Percentiles rank a stretch among this genome's conserved stretches.
Conservation (phyloP, 176 grass and related monocot genomes). For the Panicum miliaceum region DNA sequence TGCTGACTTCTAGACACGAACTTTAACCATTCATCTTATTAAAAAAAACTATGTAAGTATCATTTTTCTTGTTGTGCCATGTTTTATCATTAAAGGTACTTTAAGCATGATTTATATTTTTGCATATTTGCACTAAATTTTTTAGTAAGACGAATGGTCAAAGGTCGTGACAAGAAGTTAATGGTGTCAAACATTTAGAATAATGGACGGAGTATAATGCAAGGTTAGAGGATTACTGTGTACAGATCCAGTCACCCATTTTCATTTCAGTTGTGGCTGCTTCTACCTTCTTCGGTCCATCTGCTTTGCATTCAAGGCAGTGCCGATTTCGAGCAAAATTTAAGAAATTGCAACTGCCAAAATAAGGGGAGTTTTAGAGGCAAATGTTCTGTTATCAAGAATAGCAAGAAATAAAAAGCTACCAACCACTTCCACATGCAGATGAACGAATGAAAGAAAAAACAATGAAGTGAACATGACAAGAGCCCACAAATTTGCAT, state of each 20-base stretch:
- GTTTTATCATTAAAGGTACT: too few relatives aligned
- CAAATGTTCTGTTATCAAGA: background rate
- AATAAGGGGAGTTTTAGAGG: slow-evolving; percentile 5
- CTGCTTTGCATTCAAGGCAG: slow-evolving; percentile 72
- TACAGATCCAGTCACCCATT: slow-evolving; percentile 89
- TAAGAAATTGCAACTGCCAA: slow-evolving; percentile 73
- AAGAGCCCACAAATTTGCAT: slow-evolving; percentile 25
- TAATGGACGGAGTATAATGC: background rate
- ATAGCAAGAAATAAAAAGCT: slow-evolving; percentile 2
- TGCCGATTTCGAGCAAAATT: slow-evolving; percentile 71
- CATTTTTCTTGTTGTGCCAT: too few relatives aligned
- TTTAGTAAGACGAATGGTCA: too few relatives aligned
- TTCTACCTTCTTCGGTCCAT: slow-evolving; percentile 61
- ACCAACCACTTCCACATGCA: background rate
- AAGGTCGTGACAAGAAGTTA: too few relatives aligned
- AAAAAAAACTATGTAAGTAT: too few relatives aligned
- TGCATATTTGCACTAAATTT: too few relatives aligned
- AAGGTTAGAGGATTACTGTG: slow-evolving; percentile 51
- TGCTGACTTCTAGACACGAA: too few relatives aligned
- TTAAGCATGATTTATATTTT: too few relatives aligned
- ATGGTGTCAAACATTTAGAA: background rate
- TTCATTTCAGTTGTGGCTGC: slow-evolving; percentile 60
- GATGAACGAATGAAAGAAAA: background rate
- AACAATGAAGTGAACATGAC: slow-evolving; percentile 21
- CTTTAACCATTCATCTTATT: too few relatives aligned